Evolutionary conservation across 2,329 filamentous ascomycete species (phyloP), one percentile per base, ranked within the genome.

Genomic region (Aspergillus quadrilineatus): DNA sequence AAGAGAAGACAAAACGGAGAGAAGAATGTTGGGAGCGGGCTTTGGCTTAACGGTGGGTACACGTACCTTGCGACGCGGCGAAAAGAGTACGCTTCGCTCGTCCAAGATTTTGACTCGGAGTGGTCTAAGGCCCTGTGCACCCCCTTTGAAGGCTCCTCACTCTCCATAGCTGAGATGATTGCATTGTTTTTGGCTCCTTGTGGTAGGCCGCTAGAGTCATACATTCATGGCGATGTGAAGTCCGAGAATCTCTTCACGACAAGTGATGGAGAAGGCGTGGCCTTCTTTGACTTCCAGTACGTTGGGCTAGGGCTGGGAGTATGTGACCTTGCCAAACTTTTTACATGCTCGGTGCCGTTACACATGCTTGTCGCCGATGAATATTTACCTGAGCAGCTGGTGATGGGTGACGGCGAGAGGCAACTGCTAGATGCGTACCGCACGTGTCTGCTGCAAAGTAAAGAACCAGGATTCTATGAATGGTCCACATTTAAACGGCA

Each of bases 251-350:
- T 89, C 6, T 88, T 88, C 64, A 83, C 82, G 0, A 84, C 75
- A 0, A 56, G 65, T 0, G 61, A 67, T 0, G 84, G 82, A 1
- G 70, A 80, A 1, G 57, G 73, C 3, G 84, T 85, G 1, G 85
- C 83, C 0, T 86, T 89, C 60, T 88, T 85, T 63, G 87, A 89
- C 66, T 89, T 89, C 55, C 86, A 89, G 62, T 89, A 89, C 61
- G 80, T 82, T 0, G 87, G 87, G 0, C 69, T 87, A 0, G 86
- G 86, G 0, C 67, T 88, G 0, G 86, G 86, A 0, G 85, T 84
- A 0, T 86, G 85, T 60, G 87, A 89, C 66, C 73, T 89, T 0
- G 85, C 85, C 1, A 88, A 88, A 65, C 69, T 88, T 0, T 86
- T 88, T 58, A 88, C 85, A 0, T 88, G 85, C 67, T 87, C 85